These are phyloP conservation scores for Phytopythium aichiense DNA, from an alignment of 352 stramenopile genomes.

Conservation along the genomic window DNA sequence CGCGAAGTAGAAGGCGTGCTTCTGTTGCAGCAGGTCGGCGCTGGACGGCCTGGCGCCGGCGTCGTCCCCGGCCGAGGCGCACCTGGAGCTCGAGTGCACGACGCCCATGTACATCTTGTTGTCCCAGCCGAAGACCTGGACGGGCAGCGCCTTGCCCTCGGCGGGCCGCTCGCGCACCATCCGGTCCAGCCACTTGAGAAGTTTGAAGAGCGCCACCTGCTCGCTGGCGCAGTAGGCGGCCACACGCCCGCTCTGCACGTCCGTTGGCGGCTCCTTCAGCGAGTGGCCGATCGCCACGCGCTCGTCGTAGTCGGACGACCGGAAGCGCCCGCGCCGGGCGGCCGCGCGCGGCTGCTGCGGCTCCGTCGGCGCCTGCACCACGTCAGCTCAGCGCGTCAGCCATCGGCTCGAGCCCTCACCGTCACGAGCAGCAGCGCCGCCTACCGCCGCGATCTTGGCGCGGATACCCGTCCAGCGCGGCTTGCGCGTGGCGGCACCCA, in stretches of 20 bases:
- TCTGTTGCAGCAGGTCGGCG: constrained; percentile 27
- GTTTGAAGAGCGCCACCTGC: constrained; percentile 63
- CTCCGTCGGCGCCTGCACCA: background rate
- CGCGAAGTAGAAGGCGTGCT: constrained; percentile 73
- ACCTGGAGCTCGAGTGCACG: constrained; percentile 41
- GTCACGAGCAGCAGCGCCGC: background rate
- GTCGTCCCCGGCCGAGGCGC: background rate
- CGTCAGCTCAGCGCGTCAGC: background rate
- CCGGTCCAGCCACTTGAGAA: constrained; percentile 65
- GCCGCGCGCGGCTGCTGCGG: constrained; percentile 13
- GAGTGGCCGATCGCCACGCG: constrained; percentile 26
- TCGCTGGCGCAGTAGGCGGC: constrained; percentile 72
- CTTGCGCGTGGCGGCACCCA: constrained; percentile 28
- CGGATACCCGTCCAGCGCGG: constrained; percentile 32
- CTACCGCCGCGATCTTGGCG: constrained; percentile 21
- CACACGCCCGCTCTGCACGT: constrained; percentile 41
- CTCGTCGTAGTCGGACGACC: constrained; percentile 36
- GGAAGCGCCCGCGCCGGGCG: constrained; percentile 14
- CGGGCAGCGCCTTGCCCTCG: constrained; percentile 3
- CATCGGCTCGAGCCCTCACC: no score
- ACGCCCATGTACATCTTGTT: constrained; percentile 74
- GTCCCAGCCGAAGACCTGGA: constrained; percentile 28
- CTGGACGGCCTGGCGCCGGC: constrained; percentile 5
- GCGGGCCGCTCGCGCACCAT: constrained; percentile 13
- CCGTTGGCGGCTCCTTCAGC: constrained; percentile 29